phyloP scores from a whole-genome alignment of 169 alveolate species.

The Ophryocystis elektroscirrha region DNA sequence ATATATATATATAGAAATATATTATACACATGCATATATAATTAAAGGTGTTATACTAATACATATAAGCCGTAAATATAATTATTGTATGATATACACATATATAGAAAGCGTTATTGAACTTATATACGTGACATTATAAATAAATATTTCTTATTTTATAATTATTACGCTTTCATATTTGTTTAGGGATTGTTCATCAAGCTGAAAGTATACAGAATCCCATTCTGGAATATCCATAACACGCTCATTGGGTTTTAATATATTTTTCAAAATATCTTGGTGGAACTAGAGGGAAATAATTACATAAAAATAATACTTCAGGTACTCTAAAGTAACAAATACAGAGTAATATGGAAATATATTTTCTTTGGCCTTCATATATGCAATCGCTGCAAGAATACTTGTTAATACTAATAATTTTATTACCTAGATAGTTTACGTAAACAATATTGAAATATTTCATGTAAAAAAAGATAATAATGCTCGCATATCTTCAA shows the following conservation, averaged over 20 bases:
- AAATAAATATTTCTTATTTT: too few species aligned
- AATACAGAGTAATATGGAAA: constrained; percentile 5
- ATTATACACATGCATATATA: too few species aligned
- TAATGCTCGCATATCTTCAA: constrained; percentile 11
- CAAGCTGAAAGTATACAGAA: neutral
- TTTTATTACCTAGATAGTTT: constrained; percentile 3
- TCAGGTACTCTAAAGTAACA: constrained; percentile 17
- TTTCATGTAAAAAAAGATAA: constrained; percentile 11
- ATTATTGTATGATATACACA: too few species aligned
- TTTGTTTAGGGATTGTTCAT: neutral
- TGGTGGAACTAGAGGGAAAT: too few species aligned
- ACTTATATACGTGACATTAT: too few species aligned
- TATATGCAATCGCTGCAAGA: constrained; percentile 10
- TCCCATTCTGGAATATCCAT: constrained; percentile 18
- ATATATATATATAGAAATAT: too few species aligned
- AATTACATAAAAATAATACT: too few species aligned
- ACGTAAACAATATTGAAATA: constrained; percentile 4
- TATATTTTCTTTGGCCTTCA: constrained; percentile 15
- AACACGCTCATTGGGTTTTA: neutral
- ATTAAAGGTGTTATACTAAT: too few species aligned
- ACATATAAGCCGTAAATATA: too few species aligned
- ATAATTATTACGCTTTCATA: too few species aligned
- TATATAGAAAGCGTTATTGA: too few species aligned
- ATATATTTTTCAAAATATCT: too few species aligned
- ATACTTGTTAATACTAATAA: neutral